phyloP scores from a whole-genome alignment of 345 rosid genomes.

The Atalantia buxifolia region DNA sequence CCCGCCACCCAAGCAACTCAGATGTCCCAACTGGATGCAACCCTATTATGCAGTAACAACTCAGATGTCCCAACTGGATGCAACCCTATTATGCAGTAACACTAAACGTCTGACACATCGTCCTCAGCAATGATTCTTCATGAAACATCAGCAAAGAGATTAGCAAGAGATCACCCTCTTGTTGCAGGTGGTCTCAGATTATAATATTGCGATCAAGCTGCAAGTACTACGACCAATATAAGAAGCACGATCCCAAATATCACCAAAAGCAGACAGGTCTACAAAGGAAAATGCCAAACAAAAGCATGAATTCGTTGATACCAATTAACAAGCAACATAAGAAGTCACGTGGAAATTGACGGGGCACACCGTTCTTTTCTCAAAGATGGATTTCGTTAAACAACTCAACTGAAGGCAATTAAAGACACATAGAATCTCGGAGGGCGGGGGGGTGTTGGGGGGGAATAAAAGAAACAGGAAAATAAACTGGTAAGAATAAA shows the following conservation, averaged over 20 bases:
- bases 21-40: neutral
- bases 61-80: neutral
- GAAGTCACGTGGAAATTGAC: neutral
- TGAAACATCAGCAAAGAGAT: constrained; percentile 8
- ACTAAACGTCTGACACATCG: constrained; percentile 11
- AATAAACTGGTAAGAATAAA: neutral
- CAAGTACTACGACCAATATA: constrained; percentile 70
- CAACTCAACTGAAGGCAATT: neutral
- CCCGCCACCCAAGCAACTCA: neutral
- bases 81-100: constrained; percentile 14
- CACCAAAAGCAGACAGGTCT: constrained; percentile 90
- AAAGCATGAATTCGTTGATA: neutral
- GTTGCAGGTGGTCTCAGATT: constrained; percentile 10
- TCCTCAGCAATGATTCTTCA: constrained; percentile 6
- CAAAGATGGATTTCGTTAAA: neutral
- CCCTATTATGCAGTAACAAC: constrained; percentile 14
- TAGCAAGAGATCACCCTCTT: constrained; percentile 4
- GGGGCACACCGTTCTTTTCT: neutral
- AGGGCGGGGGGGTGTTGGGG: too few relatives aligned
- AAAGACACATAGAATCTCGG: neutral
- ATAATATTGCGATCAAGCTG: constrained; percentile 38
- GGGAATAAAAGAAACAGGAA: neutral
- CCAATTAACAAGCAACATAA: neutral
- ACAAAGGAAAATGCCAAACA: constrained; percentile 13
- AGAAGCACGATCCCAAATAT: constrained; percentile 82